Base-by-base conservation (phyloP, 1,284 basidiomycete genomes). In the Cryptococcus amylolentus region DNA sequence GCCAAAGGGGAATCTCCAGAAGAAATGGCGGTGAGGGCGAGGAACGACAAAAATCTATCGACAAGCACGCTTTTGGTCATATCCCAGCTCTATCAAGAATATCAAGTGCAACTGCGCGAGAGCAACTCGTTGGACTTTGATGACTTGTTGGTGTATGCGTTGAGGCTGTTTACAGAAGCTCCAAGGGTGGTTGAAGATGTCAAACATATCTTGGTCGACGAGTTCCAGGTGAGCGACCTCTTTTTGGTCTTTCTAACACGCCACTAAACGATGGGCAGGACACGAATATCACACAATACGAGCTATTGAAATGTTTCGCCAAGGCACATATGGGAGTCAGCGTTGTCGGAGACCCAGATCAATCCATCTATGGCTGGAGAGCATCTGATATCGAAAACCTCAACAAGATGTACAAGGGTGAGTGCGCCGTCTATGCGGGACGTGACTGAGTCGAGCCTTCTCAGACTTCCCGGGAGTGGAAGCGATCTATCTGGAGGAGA, bases 331-430 rank as follows among this genome's bases (percentile, higher is more conserved):
- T 80, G 39, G 84, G 86, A 59, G 81, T 93, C 28, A 92, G 88
- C 5, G 83, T 94, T 40, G 91, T 96, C 4, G 92, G 92, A 0
- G 92, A 96, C 76, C 91, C 92, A 0, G 91, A 96, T 74, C 91
- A 95, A 70, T 91, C 89, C 5, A 94, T 92, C 56, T 92, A 92
- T 65, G 89, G 89, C 13, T 95, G 91, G 91, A 84, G 91, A 7
- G 87, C 88, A 12, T 91, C 91, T 1, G 88, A 92, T 65, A 80
- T 88, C 3, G 83, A 82, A 58, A 92, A 92, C 71, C 76, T 92
- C n/a, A 79, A 79, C n/a, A 85, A 82, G 60, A 92, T 92, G 90
- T 77, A 79, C 45, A 77, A 81, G 72, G 86, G 88, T 86, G 52
- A 18, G 66, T 49, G 44, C 5, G 31, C 35, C 10, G 14, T 12